Conservation (phyloP, 1,284 basidiomycete genomes). For the Pseudozyma pruni region DNA sequence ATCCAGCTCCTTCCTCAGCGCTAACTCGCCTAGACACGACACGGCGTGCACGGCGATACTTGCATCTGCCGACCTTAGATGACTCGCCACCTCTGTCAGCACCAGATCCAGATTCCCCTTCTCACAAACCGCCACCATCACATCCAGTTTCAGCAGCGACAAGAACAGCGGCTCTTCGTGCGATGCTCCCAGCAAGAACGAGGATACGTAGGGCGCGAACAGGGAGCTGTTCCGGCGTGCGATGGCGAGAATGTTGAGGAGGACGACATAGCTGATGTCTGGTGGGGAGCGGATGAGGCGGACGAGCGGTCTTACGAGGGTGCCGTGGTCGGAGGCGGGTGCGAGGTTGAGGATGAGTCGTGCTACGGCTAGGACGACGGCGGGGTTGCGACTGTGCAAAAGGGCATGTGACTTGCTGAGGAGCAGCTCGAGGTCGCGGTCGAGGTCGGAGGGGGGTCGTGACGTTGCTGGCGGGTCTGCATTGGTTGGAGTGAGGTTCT, state of each 20-base stretch:
- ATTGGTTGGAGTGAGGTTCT: background rate
- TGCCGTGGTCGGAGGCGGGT: constrained; percentile 18
- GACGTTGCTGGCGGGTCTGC: background rate
- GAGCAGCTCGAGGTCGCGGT: constrained; percentile 59
- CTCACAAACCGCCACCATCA: constrained; percentile 43
- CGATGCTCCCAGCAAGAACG: constrained; percentile 52
- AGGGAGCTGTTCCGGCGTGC: constrained; percentile 18
- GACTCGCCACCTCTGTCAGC: constrained; percentile 39
- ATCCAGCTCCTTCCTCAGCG: constrained; percentile 19
- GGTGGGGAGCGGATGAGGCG: constrained; percentile 44
- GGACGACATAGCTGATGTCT: constrained; percentile 49
- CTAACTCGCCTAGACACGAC: constrained; percentile 44
- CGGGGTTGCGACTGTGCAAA: constrained; percentile 54
- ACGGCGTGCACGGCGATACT: constrained; percentile 45
- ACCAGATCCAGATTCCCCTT: constrained; percentile 17
- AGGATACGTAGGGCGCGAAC: constrained; percentile 35
- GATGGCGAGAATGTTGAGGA: constrained; percentile 43
- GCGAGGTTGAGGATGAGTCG: constrained; percentile 38
- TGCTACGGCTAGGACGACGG: constrained; percentile 50
- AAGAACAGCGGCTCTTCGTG: constrained; percentile 53
- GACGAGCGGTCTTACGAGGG: constrained; percentile 35
- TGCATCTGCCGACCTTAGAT: constrained; percentile 34
- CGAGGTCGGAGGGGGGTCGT: constrained; percentile 23
- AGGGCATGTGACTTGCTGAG: constrained; percentile 47
- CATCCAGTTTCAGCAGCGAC: constrained; percentile 54